These are phyloP conservation scores for Rusavskia elegans DNA, from an alignment of 495 filamentous ascomycete species.

Conservation along the genomic window DNA sequence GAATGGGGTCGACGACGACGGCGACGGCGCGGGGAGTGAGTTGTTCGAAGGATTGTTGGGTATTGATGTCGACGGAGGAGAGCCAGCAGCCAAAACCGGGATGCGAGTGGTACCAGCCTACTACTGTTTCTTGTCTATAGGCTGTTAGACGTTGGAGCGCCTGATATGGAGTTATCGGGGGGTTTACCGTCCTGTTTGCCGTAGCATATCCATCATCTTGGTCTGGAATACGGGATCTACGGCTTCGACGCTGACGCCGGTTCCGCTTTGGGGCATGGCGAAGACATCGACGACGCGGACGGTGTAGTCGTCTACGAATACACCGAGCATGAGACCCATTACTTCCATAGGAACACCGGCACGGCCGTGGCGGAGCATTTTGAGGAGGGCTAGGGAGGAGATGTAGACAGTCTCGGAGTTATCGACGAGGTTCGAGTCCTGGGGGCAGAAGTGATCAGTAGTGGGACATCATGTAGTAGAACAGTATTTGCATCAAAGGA, in stretches of 20 bases:
- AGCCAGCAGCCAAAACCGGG: slow-evolving; percentile 99
- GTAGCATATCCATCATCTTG: slow-evolving; percentile 99
- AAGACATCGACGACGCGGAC: slow-evolving; percentile 96
- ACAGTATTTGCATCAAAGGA: slow-evolving; percentile 17
- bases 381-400: slow-evolving; percentile 88
- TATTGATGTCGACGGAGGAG: slow-evolving; percentile 97
- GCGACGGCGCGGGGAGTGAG: slow-evolving; percentile 90
- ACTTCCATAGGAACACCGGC: slow-evolving; percentile 99
- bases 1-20: slow-evolving; percentile 95
- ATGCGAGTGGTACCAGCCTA: slow-evolving; percentile 99
- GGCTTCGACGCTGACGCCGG: slow-evolving; percentile 93
- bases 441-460: background rate
- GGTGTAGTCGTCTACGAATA: slow-evolving; percentile 98
- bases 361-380: slow-evolving; percentile 95
- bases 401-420: slow-evolving; percentile 99
- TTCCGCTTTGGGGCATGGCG: slow-evolving; percentile 98
- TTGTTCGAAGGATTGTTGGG: slow-evolving; percentile 97
- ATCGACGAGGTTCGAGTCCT: slow-evolving; percentile 88
- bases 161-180: background rate
- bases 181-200: slow-evolving; percentile 56
- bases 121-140: slow-evolving; percentile 78
- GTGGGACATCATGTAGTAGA: background rate
- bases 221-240: slow-evolving; percentile 97
- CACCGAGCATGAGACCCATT: slow-evolving; percentile 97
- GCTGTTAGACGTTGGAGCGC: background rate